phyloP scores from a whole-genome alignment of 768 basidiomycete species.

The Phaeotremella fagi region DNA sequence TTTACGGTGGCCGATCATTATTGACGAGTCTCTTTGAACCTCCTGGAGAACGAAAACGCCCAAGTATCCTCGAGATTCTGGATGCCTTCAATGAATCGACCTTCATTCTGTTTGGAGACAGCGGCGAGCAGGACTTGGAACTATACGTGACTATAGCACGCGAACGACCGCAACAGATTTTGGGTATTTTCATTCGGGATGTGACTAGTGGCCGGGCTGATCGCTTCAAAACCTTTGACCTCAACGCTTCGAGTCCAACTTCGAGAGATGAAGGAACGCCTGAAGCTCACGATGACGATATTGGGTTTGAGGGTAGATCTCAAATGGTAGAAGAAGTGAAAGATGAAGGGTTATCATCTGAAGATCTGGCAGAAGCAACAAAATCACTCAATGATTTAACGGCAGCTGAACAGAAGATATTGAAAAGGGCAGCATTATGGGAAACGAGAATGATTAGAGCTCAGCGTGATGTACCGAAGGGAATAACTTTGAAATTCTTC shows the following conservation, averaged over 20 bases:
- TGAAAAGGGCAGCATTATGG: slow-evolving; percentile 15
- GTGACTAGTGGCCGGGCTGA: slow-evolving; percentile 50
- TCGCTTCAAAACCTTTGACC: background rate
- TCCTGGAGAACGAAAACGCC: slow-evolving; percentile 70
- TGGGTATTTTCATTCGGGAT: slow-evolving; percentile 79
- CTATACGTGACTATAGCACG: slow-evolving; percentile 72
- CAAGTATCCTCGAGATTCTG: slow-evolving; percentile 68
- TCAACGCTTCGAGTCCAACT: background rate
- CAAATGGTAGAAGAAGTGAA: too few relatives aligned
- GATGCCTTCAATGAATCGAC: slow-evolving; percentile 65
- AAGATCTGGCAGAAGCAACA: background rate
- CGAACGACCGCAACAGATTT: slow-evolving; percentile 61
- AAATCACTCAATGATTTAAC: slow-evolving; percentile 6
- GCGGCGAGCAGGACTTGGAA: slow-evolving; percentile 92
- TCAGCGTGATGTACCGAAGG: background rate
- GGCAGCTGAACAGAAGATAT: slow-evolving; percentile 12
- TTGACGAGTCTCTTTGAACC: slow-evolving; percentile 80
- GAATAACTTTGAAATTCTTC: slow-evolving; percentile 4
- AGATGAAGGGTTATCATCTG: too few relatives aligned
- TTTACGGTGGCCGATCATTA: slow-evolving; percentile 69
- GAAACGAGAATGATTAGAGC: slow-evolving; percentile 5
- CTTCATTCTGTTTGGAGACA: slow-evolving; percentile 85
- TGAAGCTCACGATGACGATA: too few relatives aligned
- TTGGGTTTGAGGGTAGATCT: too few relatives aligned
- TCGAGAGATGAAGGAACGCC: too few relatives aligned